phyloP scores from a whole-genome alignment of 83 land plant genomes.

The Thuja plicata region DNA sequence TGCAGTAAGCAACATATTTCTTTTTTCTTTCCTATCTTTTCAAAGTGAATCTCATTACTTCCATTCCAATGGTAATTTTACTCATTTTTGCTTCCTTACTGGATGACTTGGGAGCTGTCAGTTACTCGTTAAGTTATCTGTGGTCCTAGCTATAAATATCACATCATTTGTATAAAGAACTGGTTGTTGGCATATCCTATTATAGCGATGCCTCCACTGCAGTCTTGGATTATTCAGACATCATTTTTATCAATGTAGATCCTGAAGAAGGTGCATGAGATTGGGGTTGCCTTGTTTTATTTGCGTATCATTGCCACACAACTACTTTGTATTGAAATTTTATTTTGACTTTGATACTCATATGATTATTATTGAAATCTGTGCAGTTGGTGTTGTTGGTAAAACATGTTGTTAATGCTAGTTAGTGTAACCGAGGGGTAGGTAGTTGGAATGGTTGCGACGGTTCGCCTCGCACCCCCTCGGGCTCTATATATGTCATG shows the following conservation, averaged over 20 bases:
- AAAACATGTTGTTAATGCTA: too few species aligned
- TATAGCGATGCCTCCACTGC: background rate
- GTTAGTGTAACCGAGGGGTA: too few species aligned
- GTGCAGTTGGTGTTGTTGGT: background rate
- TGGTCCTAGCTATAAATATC: background rate
- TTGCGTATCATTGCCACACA: background rate
- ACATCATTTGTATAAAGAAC: background rate
- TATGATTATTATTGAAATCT: background rate
- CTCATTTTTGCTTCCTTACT: background rate
- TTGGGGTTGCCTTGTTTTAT: background rate
- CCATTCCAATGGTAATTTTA: background rate
- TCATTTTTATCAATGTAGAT: too few species aligned
- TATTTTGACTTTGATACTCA: background rate
- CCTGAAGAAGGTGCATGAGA: background rate
- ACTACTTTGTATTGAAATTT: background rate
- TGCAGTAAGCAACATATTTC: background rate
- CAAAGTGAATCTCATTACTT: background rate
- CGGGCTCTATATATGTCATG: too few species aligned
- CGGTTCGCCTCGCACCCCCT: too few species aligned
- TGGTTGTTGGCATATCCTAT: background rate
- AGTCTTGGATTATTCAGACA: background rate
- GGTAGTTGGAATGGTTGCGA: too few species aligned
- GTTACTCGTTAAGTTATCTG: background rate
- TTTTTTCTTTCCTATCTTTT: background rate
- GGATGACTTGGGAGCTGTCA: too few species aligned